Conservation (phyloP, 805 yeast species). For the Monosporozyma aquatica region DNA sequence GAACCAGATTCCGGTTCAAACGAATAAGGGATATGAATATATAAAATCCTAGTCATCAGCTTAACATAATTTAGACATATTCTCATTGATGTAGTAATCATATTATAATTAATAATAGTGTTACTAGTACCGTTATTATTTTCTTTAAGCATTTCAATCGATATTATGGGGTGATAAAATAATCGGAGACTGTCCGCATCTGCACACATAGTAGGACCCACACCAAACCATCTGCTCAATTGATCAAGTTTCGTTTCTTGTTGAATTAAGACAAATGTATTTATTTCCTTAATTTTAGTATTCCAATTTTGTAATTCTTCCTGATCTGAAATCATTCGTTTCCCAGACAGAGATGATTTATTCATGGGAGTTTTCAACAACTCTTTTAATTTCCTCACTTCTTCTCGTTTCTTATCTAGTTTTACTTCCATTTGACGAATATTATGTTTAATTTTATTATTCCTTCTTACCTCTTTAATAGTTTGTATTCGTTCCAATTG, state of each 20-base stretch:
- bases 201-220: background rate
- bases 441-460: background rate
- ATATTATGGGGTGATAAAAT: background rate
- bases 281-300: background rate
- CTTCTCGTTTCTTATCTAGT: background rate
- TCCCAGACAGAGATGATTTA: no score
- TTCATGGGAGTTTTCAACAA: background rate
- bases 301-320: background rate
- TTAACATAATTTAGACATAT: background rate
- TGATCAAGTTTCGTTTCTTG: background rate
- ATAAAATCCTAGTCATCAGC: background rate
- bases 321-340: background rate
- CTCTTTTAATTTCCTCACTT: background rate
- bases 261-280: background rate
- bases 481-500: background rate
- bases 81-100: background rate
- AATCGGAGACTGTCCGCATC: background rate
- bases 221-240: slow-evolving; percentile 2
- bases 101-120: background rate
- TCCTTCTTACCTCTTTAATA: background rate
- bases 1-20: background rate
- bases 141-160: background rate
- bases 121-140: background rate
- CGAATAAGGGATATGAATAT: background rate
- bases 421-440: background rate